phyloP scores from a whole-genome alignment of 2,329 filamentous ascomycete species.

The Trichothecium roseum region DNA sequence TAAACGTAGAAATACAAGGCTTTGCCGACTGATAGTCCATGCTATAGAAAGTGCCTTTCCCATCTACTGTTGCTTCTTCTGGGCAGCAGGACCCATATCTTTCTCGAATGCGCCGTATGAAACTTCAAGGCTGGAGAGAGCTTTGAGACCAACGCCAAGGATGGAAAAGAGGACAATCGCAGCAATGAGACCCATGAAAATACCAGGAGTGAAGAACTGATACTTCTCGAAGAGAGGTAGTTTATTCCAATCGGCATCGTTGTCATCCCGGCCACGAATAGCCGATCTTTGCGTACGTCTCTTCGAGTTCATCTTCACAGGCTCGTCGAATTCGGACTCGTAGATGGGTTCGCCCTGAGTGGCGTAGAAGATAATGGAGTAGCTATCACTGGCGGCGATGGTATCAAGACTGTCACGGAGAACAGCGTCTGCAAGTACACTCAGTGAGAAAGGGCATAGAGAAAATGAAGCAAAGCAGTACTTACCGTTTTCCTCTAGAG shows the following conservation, averaged over 20 bases:
- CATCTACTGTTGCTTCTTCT: constrained; percentile 56
- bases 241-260: constrained; percentile 28
- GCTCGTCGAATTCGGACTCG: constrained; percentile 51
- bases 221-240: constrained; percentile 78
- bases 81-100: constrained; percentile 79
- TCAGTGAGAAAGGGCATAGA: constrained; percentile 3
- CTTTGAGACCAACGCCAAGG: constrained; percentile 66
- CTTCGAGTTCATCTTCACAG: constrained; percentile 65
- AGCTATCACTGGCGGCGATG: constrained; percentile 32
- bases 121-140: constrained; percentile 72
- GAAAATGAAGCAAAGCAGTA: constrained; percentile 1
- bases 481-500: constrained; percentile 38
- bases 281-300: constrained; percentile 32
- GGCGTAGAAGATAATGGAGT: constrained; percentile 69
- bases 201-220: constrained; percentile 86
- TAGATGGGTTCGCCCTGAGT: constrained; percentile 50
- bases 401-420: constrained; percentile 37
- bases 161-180: constrained; percentile 65
- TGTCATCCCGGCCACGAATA: constrained; percentile 24
- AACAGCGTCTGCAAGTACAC: constrained; percentile 32
- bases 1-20: constrained; percentile 4
- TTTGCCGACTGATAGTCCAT: no score
- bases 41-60: not conserved
- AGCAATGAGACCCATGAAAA: constrained; percentile 78
- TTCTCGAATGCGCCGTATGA: constrained; percentile 94